These are phyloP conservation scores for Podila epicladia DNA, from an alignment of 192 early-diverging fungal species.

Conservation along the genomic window DNA sequence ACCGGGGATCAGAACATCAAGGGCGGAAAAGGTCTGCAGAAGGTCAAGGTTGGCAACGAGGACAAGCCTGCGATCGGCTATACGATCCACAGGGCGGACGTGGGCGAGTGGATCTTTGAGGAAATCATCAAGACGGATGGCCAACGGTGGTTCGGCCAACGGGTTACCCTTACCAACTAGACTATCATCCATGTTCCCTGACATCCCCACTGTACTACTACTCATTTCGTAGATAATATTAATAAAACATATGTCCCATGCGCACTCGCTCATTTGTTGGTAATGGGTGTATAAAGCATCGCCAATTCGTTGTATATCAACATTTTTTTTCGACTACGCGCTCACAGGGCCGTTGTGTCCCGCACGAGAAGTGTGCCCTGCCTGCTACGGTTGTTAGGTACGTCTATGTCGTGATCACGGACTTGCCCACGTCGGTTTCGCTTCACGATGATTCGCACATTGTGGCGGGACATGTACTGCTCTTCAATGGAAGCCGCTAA, in stretches of 20 bases:
- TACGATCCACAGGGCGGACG: conserved; percentile 17
- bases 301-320: too few species aligned
- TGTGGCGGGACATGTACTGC: conserved; percentile 26
- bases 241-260: too few species aligned
- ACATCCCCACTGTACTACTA: too few species aligned
- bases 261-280: too few species aligned
- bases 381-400: conserved; percentile 14
- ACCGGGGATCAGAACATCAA: conserved; percentile 25
- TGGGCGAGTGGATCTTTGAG: conserved; percentile 44
- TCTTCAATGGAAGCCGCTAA: conserved; percentile 22
- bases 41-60: conserved; percentile 23
- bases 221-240: too few species aligned
- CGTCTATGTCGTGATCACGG: conserved; percentile 20
- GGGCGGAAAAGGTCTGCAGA: conserved; percentile 27
- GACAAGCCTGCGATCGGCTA: conserved; percentile 29
- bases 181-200: too few species aligned
- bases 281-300: too few species aligned
- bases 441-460: conserved; percentile 1
- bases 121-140: conserved; percentile 17
- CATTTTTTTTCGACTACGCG: too few species aligned
- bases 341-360: background rate
- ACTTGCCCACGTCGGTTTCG: conserved; percentile 3
- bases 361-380: conserved; percentile 15
- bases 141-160: conserved; percentile 7
- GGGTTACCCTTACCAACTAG: conserved; percentile 15